Evolutionary conservation across 345 rosid genomes (phyloP), one percentile per base, ranked within the genome.

Genomic region (Sisymbrium irio): DNA sequence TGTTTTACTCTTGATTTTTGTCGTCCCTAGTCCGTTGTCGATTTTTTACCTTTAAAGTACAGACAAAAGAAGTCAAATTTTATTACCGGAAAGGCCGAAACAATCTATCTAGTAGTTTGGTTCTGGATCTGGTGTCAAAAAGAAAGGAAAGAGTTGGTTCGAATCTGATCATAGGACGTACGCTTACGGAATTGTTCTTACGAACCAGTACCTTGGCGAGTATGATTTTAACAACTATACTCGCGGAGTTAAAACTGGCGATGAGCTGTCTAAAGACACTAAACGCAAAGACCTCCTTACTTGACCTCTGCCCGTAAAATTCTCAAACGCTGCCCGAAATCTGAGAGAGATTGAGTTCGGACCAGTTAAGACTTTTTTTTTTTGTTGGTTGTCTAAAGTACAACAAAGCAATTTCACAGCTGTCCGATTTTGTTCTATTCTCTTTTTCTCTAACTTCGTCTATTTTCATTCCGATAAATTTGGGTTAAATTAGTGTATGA

Each of bases 401-500:
- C 69, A 76, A 68, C 75, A 69, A 55, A 76, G 79, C 79, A 69
- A 70, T 55, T 55, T 69, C 44, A 76, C 75, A 76, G 79, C 79
- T 76, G 75, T 63, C 7, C 8, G 41, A 69, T 55, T 63, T 69
- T 62, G 59, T 70, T 76, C 41, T 76, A 25, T 41, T 58, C 59
- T 35, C 7, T 37, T 33, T 1, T 5, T 2, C 12, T 51, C 9
- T 20, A 15, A n/a, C 12, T 42, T 73, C 5, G 12, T 44, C 28
- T 46, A 4, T 47, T 54, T 46, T 15, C 14, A 49, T 59, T 12
- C 62, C 55, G 15, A 15, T 61, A 15, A 51, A 10, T 61, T 39
- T 68, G 50, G 69, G 58, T 15, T 62, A 55, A 35, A 36, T 51
- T 25, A 7, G 32, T 14, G 2, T 20, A 63, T 51, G 74, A 61